Conservation (phyloP, 345 rosid species). For the Pugionium dolabratum region DNA sequence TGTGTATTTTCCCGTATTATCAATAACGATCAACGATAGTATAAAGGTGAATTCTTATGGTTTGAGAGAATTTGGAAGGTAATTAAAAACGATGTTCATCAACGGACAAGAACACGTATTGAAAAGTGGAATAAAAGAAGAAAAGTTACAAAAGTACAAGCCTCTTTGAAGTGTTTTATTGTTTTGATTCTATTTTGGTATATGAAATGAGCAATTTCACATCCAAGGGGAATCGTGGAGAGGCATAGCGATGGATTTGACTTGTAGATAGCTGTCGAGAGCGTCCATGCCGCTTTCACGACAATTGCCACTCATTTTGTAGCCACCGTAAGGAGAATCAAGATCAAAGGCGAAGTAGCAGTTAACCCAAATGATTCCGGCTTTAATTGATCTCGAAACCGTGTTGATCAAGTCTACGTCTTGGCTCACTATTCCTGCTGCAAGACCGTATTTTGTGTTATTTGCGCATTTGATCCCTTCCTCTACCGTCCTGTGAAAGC, state of each 20-base stretch:
- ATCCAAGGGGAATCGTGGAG: slow-evolving; percentile 73
- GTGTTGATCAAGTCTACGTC: slow-evolving; percentile 64
- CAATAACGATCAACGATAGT: neutral
- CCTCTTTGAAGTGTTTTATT: too few species aligned
- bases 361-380: slow-evolving; percentile 67
- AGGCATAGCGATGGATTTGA: slow-evolving; percentile 69
- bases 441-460: slow-evolving; percentile 69
- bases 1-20: neutral
- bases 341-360: slow-evolving; percentile 65
- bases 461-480: slow-evolving; percentile 70
- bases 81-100: too few species aligned
- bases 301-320: slow-evolving; percentile 69
- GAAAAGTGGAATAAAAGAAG: too few species aligned
- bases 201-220: slow-evolving; percentile 25
- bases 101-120: too few species aligned
- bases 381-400: slow-evolving; percentile 69
- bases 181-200: neutral
- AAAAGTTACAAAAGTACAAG: too few species aligned
- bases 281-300: slow-evolving; percentile 67
- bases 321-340: slow-evolving; percentile 73
- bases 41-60: neutral
- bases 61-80: too few species aligned
- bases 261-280: slow-evolving; percentile 56
- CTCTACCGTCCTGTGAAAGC: slow-evolving; percentile 56
- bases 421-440: slow-evolving; percentile 72